Percentiles rank a stretch among this genome's conserved stretches.
Conservation (phyloP, 768 basidiomycete genomes). For the Boletus reticulatus region DNA sequence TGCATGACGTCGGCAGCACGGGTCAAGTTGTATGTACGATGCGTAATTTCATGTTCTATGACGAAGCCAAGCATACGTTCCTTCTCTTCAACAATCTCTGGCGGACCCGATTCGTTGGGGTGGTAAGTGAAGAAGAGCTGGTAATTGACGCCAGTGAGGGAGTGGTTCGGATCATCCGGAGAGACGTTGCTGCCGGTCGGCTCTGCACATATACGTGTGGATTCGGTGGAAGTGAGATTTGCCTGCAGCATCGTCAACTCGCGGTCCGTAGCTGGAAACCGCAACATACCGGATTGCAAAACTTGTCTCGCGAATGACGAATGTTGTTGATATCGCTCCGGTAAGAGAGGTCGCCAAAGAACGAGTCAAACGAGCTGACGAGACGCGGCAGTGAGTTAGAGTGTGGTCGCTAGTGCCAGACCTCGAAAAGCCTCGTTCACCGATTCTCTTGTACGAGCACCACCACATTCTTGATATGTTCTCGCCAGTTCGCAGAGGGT, state of each 20-base stretch:
- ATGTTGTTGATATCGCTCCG: constrained; percentile 23
- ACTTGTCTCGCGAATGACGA: constrained; percentile 16
- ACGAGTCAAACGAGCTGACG: constrained; percentile 23
- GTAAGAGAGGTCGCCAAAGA: constrained; percentile 28
- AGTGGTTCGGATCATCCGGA: constrained; percentile 26
- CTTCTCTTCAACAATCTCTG: not conserved
- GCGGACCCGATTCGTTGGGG: constrained; percentile 14
- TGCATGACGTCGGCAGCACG: constrained; percentile 19
- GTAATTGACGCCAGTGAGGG: constrained; percentile 23
- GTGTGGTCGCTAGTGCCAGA: not conserved
- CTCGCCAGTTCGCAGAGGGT: constrained; percentile 18
- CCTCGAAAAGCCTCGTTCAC: constrained; percentile 2
- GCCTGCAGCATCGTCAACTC: constrained; percentile 1
- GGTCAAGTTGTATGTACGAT: constrained; percentile 4
- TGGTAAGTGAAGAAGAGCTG: constrained; percentile 22
- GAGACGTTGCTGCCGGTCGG: constrained; percentile 17
- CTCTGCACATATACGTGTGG: constrained; percentile 17
- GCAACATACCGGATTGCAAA: constrained; percentile 23
- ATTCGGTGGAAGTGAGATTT: constrained; percentile 12
- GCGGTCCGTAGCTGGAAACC: not conserved
- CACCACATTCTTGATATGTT: constrained; percentile 24
- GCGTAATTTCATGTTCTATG: constrained; percentile 17
- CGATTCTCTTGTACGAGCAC: constrained; percentile 29
- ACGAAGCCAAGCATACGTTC: constrained; percentile 25
- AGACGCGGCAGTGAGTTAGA: not conserved